Conservation (phyloP, 805 yeast genomes). For the Myxozyma mucilagina region DNA sequence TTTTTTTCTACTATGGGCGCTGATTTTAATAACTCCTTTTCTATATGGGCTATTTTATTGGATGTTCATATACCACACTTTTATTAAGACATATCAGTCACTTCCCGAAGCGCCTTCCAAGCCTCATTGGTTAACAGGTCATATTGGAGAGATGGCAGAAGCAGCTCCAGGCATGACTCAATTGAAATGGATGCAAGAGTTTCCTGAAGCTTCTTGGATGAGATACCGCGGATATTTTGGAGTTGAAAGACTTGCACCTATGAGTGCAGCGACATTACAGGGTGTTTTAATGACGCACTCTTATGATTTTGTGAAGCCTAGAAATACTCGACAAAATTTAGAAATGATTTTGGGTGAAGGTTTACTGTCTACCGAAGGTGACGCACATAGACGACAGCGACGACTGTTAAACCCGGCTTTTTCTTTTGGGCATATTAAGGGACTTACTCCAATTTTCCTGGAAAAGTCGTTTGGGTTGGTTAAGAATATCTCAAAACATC, state of each 20-base stretch:
- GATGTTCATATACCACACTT: slow-evolving; percentile 7
- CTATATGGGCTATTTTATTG: background rate
- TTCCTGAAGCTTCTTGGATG: slow-evolving; percentile 13
- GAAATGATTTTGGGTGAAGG: slow-evolving; percentile 18
- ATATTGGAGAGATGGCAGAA: background rate
- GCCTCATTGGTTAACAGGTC: slow-evolving; percentile 26
- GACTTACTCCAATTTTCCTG: slow-evolving; percentile 17
- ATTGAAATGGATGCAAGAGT: slow-evolving; percentile 13
- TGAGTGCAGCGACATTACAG: slow-evolving; percentile 17
- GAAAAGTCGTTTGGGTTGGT: slow-evolving; percentile 11
- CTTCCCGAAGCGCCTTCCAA: slow-evolving; percentile 13
- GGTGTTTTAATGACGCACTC: slow-evolving; percentile 19
- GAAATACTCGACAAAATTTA: background rate
- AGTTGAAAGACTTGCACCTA: slow-evolving; percentile 5
- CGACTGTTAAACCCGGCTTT: slow-evolving; percentile 21
- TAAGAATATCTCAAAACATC: background rate
- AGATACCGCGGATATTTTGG: slow-evolving; percentile 16
- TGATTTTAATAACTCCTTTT: background rate
- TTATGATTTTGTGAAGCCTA: slow-evolving; percentile 22
- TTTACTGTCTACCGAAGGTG: slow-evolving; percentile 27
- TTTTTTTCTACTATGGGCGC: slow-evolving; percentile 7
- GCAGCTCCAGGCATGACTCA: slow-evolving; percentile 9
- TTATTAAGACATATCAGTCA: slow-evolving; percentile 18
- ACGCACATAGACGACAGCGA: slow-evolving; percentile 22
- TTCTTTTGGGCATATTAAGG: slow-evolving; percentile 26